A percentile compares a stretch with the other conserved stretches of the same genome.
Conservation (phyloP, 2,329 filamentous ascomycete genomes). For the Penicillium occitanis region DNA sequence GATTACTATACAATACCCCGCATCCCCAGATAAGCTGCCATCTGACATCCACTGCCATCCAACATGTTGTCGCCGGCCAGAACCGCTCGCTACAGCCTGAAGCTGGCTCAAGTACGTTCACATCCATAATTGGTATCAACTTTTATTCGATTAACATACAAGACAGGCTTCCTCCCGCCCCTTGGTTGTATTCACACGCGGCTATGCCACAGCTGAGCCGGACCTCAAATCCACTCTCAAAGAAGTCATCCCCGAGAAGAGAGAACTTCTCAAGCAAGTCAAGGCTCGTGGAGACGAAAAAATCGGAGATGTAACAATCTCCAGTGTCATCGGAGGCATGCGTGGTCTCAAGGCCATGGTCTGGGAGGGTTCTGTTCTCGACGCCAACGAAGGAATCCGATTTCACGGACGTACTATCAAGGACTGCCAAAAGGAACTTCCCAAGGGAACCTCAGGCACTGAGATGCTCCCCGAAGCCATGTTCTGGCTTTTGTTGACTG, state of each 20-base stretch:
- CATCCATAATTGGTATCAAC: background rate
- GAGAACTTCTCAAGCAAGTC: slow-evolving; percentile 89
- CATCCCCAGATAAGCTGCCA: slow-evolving; percentile 17
- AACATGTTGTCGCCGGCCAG: slow-evolving; percentile 38
- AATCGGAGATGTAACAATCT: slow-evolving; percentile 88
- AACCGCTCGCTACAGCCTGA: slow-evolving; percentile 40
- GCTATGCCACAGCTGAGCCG: slow-evolving; percentile 68
- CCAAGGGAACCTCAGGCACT: slow-evolving; percentile 83
- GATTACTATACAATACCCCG: slow-evolving; percentile 13
- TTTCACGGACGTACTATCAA: slow-evolving; percentile 98
- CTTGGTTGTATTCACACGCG: slow-evolving; percentile 27
- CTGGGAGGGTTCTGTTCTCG: slow-evolving; percentile 96
- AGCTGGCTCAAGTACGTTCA: slow-evolving; percentile 37
- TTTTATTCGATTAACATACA: background rate
- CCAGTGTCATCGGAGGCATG: slow-evolving; percentile 95
- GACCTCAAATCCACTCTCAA: slow-evolving; percentile 86
- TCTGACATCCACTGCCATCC: slow-evolving; percentile 6
- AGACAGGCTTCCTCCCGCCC: slow-evolving; percentile 24
- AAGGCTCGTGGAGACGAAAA: slow-evolving; percentile 80
- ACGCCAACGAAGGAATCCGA: slow-evolving; percentile 94
- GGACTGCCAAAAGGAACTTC: slow-evolving; percentile 90
- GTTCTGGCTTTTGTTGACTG: slow-evolving; percentile 98
- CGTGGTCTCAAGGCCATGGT: slow-evolving; percentile 96
- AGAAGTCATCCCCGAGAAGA: slow-evolving; percentile 83
- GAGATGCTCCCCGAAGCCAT: slow-evolving; percentile 99